Percentiles rank a stretch among this genome's conserved stretches.
These are phyloP conservation scores for Dendrothele bispora DNA, from an alignment of 768 basidiomycete genomes.

Conservation along the genomic window DNA sequence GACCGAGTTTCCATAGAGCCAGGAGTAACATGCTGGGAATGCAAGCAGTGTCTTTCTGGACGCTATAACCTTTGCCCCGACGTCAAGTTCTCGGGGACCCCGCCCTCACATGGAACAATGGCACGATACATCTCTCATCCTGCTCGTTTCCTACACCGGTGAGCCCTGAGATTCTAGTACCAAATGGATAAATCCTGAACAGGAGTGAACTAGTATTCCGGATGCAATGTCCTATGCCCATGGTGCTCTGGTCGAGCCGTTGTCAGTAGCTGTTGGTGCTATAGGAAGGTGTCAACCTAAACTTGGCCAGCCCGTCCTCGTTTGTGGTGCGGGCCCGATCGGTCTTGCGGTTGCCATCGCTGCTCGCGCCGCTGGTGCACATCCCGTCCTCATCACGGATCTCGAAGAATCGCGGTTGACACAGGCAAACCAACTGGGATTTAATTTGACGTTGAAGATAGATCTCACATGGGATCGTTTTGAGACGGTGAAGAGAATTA, in stretches of 20 bases:
- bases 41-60: conserved; percentile 4
- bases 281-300: not conserved
- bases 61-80: conserved; percentile 6
- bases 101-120: conserved; percentile 3
- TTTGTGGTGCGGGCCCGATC: conserved; percentile 9
- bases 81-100: conserved; percentile 5
- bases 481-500: conserved; percentile 4
- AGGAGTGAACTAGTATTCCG: not conserved
- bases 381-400: conserved; percentile 6
- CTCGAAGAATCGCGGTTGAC: conserved; percentile 7
- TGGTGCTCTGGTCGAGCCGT: not conserved
- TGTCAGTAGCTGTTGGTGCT: not conserved
- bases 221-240: conserved; percentile 2
- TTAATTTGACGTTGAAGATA: conserved; percentile 5
- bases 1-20: conserved; percentile 6
- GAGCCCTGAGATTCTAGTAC: not conserved
- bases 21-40: conserved; percentile 7
- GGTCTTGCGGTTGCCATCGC: conserved; percentile 7
- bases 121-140: not conserved
- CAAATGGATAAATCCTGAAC: not conserved
- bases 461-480: conserved; percentile 1
- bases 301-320: not conserved
- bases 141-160: conserved; percentile 3
- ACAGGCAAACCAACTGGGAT: conserved; percentile 2
- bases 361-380: conserved; percentile 9